Evolutionary conservation across 23 red algal species (phyloP).

Genomic region (Chondrus crispus): DNA sequence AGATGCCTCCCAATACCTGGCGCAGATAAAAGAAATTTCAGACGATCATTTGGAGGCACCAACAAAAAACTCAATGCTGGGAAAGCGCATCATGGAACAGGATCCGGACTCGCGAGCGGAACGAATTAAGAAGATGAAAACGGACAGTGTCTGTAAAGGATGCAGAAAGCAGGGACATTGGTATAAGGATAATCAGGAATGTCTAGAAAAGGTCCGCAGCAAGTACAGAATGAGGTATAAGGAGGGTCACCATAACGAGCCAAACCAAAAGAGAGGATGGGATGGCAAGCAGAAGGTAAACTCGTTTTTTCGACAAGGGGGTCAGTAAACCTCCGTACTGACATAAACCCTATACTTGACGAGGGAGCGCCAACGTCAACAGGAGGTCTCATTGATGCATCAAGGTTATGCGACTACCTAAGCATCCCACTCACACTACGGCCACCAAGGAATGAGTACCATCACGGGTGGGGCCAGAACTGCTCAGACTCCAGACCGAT

Average conservation of each 20-base stretch:
- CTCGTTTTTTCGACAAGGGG: slow-evolving; percentile 33
- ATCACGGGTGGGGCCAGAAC: neutral
- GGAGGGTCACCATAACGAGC: neutral
- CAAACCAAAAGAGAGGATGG: neutral
- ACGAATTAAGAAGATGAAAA: neutral
- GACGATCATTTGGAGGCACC: neutral
- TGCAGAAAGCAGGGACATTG: neutral
- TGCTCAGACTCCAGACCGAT: neutral
- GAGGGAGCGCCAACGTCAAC: slow-evolving; percentile 26
- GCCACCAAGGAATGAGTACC: neutral
- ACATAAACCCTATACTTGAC: slow-evolving; percentile 18
- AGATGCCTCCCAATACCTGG: neutral
- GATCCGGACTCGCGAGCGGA: neutral
- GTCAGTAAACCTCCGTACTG: neutral
- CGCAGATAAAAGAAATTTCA: neutral
- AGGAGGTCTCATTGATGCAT: neutral
- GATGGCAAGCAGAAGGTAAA: neutral
- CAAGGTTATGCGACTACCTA: neutral
- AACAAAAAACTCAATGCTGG: neutral
- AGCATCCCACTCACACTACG: neutral
- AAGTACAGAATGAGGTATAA: neutral
- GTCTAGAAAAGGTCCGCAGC: neutral
- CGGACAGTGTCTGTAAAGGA: neutral
- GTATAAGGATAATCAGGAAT: neutral
- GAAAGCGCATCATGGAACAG: too few relatives aligned